Percentiles rank a stretch among this genome's conserved stretches.
phyloP scores from a whole-genome alignment of 345 rosid genomes.

The Abelmoschus esculentus region DNA sequence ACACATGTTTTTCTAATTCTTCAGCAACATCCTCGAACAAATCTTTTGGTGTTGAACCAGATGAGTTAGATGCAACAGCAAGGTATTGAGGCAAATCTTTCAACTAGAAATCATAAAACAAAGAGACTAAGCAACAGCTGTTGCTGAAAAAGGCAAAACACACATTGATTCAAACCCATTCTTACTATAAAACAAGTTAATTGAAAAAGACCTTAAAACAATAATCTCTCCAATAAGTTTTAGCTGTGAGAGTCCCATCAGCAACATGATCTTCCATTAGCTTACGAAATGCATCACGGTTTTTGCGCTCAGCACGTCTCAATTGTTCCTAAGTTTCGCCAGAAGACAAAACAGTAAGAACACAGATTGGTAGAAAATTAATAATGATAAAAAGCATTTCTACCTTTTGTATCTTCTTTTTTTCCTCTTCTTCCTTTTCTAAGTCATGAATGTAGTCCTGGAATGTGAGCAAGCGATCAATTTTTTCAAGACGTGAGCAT shows the following conservation, averaged over 20 bases:
- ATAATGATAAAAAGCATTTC: constrained; percentile 11
- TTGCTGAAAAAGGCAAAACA: not conserved
- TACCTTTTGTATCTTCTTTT: constrained; percentile 86
- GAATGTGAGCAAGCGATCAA: constrained; percentile 73
- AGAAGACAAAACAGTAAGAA: not conserved
- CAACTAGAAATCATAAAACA: constrained; percentile 37
- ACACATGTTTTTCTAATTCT: constrained; percentile 78
- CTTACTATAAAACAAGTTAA: constrained; percentile 9
- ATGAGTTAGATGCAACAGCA: constrained; percentile 82
- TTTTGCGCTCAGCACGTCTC: constrained; percentile 85
- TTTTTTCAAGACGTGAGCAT: constrained; percentile 74
- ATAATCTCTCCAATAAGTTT: constrained; percentile 81
- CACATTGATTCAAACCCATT: not conserved
- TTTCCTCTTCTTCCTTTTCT: constrained; percentile 90
- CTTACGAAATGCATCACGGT: constrained; percentile 75
- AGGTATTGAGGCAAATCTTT: constrained; percentile 75
- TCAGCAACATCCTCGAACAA: constrained; percentile 87
- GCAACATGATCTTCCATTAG: constrained; percentile 75
- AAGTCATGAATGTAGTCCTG: constrained; percentile 86
- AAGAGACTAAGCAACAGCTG: constrained; percentile 8
- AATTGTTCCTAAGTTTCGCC: constrained; percentile 59
- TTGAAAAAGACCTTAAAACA: constrained; percentile 55
- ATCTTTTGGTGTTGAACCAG: constrained; percentile 93
- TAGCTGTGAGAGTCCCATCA: constrained; percentile 72
- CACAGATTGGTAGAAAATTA: not conserved